phyloP scores from a whole-genome alignment of 805 yeast species.

The Saccharomycopsis oosterbeekiorum region DNA sequence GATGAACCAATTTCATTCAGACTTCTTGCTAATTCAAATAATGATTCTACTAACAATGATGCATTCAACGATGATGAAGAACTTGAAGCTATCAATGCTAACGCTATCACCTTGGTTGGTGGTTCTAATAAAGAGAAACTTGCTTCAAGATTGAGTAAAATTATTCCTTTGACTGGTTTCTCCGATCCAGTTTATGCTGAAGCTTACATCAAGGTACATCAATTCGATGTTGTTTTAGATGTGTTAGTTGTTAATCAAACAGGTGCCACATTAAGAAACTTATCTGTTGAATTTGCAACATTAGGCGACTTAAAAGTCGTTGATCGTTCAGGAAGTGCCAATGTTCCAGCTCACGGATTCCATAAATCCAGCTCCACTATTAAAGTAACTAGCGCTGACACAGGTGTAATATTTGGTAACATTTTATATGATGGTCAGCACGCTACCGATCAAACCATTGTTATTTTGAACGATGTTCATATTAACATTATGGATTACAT shows the following conservation, averaged over 20 bases:
- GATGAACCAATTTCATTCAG: conserved; percentile 75
- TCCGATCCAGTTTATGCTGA: conserved; percentile 98
- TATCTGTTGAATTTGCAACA: conserved; percentile 91
- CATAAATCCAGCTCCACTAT: conserved; percentile 80
- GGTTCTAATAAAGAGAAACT: conserved; percentile 43
- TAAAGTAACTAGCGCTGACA: conserved; percentile 93
- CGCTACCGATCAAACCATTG: conserved; percentile 80
- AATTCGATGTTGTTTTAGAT: conserved; percentile 90
- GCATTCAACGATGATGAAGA: conserved; percentile 32
- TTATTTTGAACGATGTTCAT: conserved; percentile 87
- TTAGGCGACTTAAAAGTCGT: conserved; percentile 92
- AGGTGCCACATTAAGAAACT: conserved; percentile 75
- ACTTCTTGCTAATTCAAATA: conserved; percentile 30
- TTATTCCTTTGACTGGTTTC: conserved; percentile 93
- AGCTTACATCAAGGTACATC: conserved; percentile 92
- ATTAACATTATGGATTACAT: conserved; percentile 96
- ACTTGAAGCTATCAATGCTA: conserved; percentile 14
- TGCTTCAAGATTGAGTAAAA: conserved; percentile 74
- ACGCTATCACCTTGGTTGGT: conserved; percentile 4
- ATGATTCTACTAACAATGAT: conserved; percentile 24
- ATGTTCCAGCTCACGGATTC: conserved; percentile 96
- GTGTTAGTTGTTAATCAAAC: conserved; percentile 94
- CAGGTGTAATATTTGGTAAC: conserved; percentile 96
- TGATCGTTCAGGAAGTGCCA: conserved; percentile 81
- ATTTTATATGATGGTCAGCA: conserved; percentile 94